A percentile compares a stretch with the other conserved stretches of the same genome.
These are phyloP conservation scores for Coemansia aciculifera DNA, from an alignment of 192 early-diverging fungal genomes.

Conservation along the genomic window DNA sequence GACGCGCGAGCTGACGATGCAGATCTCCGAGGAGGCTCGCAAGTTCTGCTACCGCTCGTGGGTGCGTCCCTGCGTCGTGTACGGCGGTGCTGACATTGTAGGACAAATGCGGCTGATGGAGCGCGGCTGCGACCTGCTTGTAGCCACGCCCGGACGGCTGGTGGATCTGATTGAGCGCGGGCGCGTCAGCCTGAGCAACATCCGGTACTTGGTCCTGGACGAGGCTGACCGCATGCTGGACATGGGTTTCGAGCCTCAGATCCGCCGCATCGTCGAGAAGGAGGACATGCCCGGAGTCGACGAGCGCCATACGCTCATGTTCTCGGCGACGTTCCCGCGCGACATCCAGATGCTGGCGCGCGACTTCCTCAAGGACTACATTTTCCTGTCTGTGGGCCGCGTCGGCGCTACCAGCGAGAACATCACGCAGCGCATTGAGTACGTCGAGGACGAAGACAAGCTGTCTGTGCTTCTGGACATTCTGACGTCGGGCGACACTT, in stretches of 20 bases:
- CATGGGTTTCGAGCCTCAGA: constrained; percentile 96
- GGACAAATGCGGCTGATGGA: constrained; percentile 85
- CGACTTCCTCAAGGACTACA: constrained; percentile 83
- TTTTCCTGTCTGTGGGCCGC: constrained; percentile 88
- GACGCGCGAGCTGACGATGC: constrained; percentile 74
- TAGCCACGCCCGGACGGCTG: constrained; percentile 93
- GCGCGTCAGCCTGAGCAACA: constrained; percentile 67
- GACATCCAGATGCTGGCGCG: constrained; percentile 88
- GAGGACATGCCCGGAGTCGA: constrained; percentile 74
- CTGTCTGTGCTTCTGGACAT: constrained; percentile 86
- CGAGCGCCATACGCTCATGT: constrained; percentile 91
- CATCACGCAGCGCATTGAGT: constrained; percentile 90
- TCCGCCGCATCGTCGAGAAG: constrained; percentile 80
- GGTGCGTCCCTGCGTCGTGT: constrained; percentile 90
- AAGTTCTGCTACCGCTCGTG: constrained; percentile 87
- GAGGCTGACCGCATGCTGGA: constrained; percentile 96
- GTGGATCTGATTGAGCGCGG: constrained; percentile 87
- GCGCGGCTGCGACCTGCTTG: constrained; percentile 90
- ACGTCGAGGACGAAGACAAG: constrained; percentile 95
- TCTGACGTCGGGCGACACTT: constrained; percentile 58
- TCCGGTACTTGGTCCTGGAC: constrained; percentile 77
- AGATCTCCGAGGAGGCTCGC: constrained; percentile 69
- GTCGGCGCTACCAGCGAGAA: constrained; percentile 94
- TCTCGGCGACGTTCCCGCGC: constrained; percentile 95
- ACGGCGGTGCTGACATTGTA: constrained; percentile 92